Conservation (phyloP, 108 stramenopile genomes). For the Parietichytrium sp. region DNA sequence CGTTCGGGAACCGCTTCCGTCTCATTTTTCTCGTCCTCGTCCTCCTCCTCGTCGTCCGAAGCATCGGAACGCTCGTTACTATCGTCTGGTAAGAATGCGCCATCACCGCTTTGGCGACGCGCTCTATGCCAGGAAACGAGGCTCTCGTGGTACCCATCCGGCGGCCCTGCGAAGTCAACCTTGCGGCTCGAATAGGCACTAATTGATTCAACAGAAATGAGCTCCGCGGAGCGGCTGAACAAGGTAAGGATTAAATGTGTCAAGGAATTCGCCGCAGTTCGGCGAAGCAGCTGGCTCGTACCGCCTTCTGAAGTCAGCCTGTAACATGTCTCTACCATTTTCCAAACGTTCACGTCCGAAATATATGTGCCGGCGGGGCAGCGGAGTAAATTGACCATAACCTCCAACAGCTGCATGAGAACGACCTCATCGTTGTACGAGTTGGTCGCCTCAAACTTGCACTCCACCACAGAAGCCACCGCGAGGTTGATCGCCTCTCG, state of each 20-base stretch:
- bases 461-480: slow-evolving; percentile 47
- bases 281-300: slow-evolving; percentile 50
- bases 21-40: background rate
- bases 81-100: background rate
- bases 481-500: slow-evolving; percentile 49
- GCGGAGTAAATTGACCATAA: slow-evolving; percentile 50
- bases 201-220: slow-evolving; percentile 14
- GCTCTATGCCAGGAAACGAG: background rate
- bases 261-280: slow-evolving; percentile 48
- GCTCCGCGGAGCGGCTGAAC: slow-evolving; percentile 40
- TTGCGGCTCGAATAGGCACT: background rate
- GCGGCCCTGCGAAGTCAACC: background rate
- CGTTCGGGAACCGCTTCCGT: too few species aligned
- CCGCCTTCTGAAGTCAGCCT: slow-evolving; percentile 45
- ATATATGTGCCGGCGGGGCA: slow-evolving; percentile 53
- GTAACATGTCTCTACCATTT: slow-evolving; percentile 51
- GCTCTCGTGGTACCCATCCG: background rate
- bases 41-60: background rate
- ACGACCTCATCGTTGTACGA: slow-evolving; percentile 60
- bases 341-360: slow-evolving; percentile 53
- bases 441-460: slow-evolving; percentile 63
- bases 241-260: slow-evolving; percentile 53
- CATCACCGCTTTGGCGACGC: background rate
- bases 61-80: too few species aligned
- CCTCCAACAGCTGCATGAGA: slow-evolving; percentile 64